Percentiles rank a stretch among this genome's conserved stretches.
phyloP scores from a whole-genome alignment of 352 stramenopile genomes.

The Phytophthora syringae region DNA sequence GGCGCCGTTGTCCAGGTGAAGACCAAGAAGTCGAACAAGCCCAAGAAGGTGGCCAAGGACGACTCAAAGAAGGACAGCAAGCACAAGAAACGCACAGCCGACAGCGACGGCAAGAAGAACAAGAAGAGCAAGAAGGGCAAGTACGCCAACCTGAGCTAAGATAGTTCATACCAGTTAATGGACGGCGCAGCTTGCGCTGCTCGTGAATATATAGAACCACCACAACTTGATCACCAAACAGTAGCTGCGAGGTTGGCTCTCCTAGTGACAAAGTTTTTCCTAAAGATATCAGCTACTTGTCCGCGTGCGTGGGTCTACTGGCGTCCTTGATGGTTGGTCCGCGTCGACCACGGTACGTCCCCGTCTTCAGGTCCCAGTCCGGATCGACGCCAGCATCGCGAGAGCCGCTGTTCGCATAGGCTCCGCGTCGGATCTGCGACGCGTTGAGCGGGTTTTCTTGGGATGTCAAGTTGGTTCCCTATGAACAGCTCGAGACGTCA shows the following conservation, averaged over 20 bases:
- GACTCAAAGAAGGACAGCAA: slow-evolving; percentile 56
- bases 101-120: slow-evolving; percentile 58
- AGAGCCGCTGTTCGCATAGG: slow-evolving; percentile 84
- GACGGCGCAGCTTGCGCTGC: slow-evolving; percentile 7
- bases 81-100: slow-evolving; percentile 43
- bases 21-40: slow-evolving; percentile 80
- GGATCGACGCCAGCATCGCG: slow-evolving; percentile 80
- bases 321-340: slow-evolving; percentile 34
- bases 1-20: slow-evolving; percentile 81
- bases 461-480: slow-evolving; percentile 67
- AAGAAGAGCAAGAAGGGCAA: slow-evolving; percentile 82
- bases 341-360: slow-evolving; percentile 67
- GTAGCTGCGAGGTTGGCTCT: background rate
- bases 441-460: slow-evolving; percentile 68
- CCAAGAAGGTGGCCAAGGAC: slow-evolving; percentile 77
- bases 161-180: slow-evolving; percentile 25
- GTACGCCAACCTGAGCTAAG: slow-evolving; percentile 76
- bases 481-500: slow-evolving; percentile 4
- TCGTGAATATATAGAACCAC: slow-evolving; percentile 34
- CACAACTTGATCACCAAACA: background rate
- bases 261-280: background rate
- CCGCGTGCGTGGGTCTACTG: slow-evolving; percentile 11
- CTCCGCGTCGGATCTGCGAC: slow-evolving; percentile 78
- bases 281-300: slow-evolving; percentile 10
- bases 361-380: slow-evolving; percentile 80